Percentiles rank a stretch among this genome's conserved stretches.
These are phyloP conservation scores for Cercospora sojina DNA, from an alignment of 2,329 filamentous ascomycete species.

Conservation along the genomic window DNA sequence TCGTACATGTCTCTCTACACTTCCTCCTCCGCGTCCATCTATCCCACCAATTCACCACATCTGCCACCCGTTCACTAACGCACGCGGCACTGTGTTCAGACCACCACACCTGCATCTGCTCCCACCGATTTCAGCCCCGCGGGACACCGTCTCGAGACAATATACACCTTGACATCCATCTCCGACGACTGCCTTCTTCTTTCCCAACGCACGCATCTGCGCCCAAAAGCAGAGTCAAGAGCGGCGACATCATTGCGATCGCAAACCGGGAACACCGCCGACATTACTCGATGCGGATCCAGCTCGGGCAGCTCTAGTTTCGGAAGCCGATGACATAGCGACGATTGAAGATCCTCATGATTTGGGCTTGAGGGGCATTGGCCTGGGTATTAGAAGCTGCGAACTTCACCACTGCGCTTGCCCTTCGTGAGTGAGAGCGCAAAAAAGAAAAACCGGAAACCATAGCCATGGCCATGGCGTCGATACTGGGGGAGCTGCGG, in stretches of 20 bases:
- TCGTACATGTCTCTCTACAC: background rate
- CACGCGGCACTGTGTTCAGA: background rate
- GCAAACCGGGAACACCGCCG: background rate
- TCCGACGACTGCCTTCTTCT: background rate
- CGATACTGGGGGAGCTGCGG: conserved; percentile 5
- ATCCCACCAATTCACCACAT: background rate
- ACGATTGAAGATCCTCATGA: background rate
- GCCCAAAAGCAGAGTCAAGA: background rate
- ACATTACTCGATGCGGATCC: background rate
- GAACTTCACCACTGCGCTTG: background rate
- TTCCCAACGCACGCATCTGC: background rate
- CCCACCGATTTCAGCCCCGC: background rate
- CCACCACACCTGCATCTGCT: background rate
- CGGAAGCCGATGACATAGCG: background rate
- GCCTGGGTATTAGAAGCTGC: background rate
- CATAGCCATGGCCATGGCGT: conserved; percentile 7
- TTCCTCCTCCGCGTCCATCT: background rate
- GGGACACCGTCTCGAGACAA: background rate
- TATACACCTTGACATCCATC: background rate
- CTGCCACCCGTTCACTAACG: conserved; percentile 1
- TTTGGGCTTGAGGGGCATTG: background rate
- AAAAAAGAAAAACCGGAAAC: background rate
- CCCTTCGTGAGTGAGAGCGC: background rate
- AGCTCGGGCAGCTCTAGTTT: background rate
- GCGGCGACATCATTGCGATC: background rate